Evolutionary conservation across 768 basidiomycete species (phyloP).

Genomic region (Neoboletus brunneissimus): DNA sequence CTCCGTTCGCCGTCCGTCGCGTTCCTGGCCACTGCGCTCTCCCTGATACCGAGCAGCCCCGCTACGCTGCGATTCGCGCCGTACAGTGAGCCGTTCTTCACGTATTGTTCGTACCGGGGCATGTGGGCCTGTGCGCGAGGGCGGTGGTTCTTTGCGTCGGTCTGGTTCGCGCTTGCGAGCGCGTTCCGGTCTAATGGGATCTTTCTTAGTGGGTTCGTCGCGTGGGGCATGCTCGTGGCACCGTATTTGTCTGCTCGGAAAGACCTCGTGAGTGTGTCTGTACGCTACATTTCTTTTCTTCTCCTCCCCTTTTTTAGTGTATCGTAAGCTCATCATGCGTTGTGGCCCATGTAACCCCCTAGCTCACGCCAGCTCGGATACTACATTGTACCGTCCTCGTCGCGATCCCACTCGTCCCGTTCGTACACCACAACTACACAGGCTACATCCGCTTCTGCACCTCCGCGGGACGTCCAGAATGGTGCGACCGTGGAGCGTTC

Average conservation of each 20-base stretch:
- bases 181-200: slow-evolving; percentile 78
- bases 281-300: not conserved
- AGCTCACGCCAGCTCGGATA: slow-evolving; percentile 37
- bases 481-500: slow-evolving; percentile 55
- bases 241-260: slow-evolving; percentile 43
- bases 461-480: slow-evolving; percentile 35
- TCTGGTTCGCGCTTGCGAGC: slow-evolving; percentile 62
- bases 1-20: slow-evolving; percentile 58
- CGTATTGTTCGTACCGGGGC: slow-evolving; percentile 66
- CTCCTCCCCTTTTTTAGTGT: no score
- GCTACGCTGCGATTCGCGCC: slow-evolving; percentile 65
- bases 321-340: not conserved
- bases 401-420: slow-evolving; percentile 56
- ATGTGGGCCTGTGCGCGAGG: slow-evolving; percentile 32
- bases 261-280: slow-evolving; percentile 24
- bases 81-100: slow-evolving; percentile 86
- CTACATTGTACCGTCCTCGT: slow-evolving; percentile 42
- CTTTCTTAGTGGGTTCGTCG: slow-evolving; percentile 69
- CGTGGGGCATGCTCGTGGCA: slow-evolving; percentile 67
- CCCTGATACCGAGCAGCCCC: slow-evolving; percentile 80
- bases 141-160: slow-evolving; percentile 54
- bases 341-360: not conserved
- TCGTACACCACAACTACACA: slow-evolving; percentile 63
- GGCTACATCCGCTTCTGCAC: slow-evolving; percentile 71
- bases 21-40: slow-evolving; percentile 58